phyloP scores from a whole-genome alignment of 495 filamentous ascomycete genomes.

The Penicillium taxi region DNA sequence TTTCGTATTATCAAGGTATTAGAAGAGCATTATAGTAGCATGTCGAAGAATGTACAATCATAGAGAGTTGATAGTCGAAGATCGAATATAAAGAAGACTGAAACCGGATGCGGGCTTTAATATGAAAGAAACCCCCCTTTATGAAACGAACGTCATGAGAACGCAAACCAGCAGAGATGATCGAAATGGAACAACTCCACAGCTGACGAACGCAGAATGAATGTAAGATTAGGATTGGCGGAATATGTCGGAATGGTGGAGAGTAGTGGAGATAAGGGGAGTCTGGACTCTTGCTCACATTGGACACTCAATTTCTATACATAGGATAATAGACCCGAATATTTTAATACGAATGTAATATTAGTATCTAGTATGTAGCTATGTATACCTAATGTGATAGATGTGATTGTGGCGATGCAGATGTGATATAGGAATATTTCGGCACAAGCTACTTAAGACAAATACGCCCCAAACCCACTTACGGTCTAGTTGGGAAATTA shows the following conservation, averaged over 20 bases:
- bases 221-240: conserved; percentile 10
- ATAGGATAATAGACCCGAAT: too few relatives aligned
- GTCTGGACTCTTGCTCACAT: conserved; percentile 11
- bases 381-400: too few relatives aligned
- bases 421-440: too few relatives aligned
- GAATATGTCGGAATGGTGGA: conserved; percentile 12
- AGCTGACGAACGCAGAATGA: conserved; percentile 22
- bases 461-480: too few relatives aligned
- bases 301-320: background rate
- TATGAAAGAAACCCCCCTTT: conserved; percentile 10
- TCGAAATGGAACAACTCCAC: conserved; percentile 23
- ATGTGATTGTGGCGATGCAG: too few relatives aligned
- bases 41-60: conserved; percentile 8
- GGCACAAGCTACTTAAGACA: too few relatives aligned
- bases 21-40: conserved; percentile 11
- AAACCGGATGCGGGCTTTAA: conserved; percentile 20
- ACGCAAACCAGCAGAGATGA: conserved; percentile 11
- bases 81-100: too few relatives aligned
- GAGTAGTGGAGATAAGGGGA: conserved; percentile 10
- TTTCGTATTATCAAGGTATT: conserved; percentile 4
- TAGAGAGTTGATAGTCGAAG: too few relatives aligned
- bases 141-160: conserved; percentile 25
- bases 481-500: too few relatives aligned
- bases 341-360: too few relatives aligned
- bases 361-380: too few relatives aligned